These are phyloP conservation scores for Erythrophleum ivorense DNA, from an alignment of 331 rosid species.

Conservation along the genomic window DNA sequence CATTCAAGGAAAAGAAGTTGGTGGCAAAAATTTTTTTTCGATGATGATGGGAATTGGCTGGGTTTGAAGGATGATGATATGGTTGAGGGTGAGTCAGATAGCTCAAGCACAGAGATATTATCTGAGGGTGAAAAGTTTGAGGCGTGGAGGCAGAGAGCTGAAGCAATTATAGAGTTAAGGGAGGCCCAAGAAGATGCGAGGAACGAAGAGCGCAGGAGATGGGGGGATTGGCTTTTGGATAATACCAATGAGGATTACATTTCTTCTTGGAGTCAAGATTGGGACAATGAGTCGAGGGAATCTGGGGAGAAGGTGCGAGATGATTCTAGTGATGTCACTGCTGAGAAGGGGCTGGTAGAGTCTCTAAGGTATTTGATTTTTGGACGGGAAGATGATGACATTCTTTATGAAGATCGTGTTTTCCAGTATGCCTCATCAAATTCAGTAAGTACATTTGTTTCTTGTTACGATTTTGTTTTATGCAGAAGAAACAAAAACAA, in stretches of 20 bases:
- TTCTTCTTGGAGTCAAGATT: conserved; percentile 58
- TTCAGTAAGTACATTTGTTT: conserved; percentile 57
- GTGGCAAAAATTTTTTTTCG: conserved; percentile 81
- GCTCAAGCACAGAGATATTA: conserved; percentile 27
- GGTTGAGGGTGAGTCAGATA: conserved; percentile 48
- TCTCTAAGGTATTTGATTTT: conserved; percentile 60
- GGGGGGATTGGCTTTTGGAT: conserved; percentile 92
- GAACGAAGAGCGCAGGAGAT: conserved; percentile 64
- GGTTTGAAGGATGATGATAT: conserved; percentile 79
- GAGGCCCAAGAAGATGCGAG: conserved; percentile 74
- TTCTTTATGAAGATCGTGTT: conserved; percentile 93
- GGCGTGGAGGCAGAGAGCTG: conserved; percentile 94
- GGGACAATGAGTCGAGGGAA: conserved; percentile 51
- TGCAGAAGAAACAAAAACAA: background rate
- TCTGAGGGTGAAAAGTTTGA: conserved; percentile 69
- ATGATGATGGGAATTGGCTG: conserved; percentile 86
- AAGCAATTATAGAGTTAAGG: conserved; percentile 79
- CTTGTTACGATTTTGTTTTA: background rate
- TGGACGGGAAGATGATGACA: conserved; percentile 69
- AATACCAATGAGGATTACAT: conserved; percentile 33
- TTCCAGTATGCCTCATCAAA: conserved; percentile 84
- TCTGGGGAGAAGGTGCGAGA: conserved; percentile 41
- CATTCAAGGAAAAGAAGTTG: conserved; percentile 61
- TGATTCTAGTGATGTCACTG: conserved; percentile 40
- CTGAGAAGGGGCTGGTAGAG: conserved; percentile 59